Base-by-base conservation (phyloP, 192 early-diverging fungal species). In the Coemansia sp. region DNA sequence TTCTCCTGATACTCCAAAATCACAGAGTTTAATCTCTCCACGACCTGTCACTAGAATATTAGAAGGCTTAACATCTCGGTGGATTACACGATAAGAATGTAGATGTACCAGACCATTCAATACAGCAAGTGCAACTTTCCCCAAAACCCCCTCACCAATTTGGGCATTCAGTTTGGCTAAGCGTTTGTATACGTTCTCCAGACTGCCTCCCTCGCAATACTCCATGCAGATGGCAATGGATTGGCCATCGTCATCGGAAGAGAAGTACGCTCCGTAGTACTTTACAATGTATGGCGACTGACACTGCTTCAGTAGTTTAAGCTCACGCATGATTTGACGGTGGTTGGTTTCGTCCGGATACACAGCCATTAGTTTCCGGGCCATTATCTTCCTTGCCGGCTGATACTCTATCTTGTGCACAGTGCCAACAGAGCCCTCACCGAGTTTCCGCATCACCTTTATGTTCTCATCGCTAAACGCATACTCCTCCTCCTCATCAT, bases 21-120 rank as follows among this genome's bases (percentile, higher is more conserved):
- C 96, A 55, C 93, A 95, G 26, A 99, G 85, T 68, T 99, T 99
- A 66, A 99, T 90, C 63, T 93, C 85, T 18, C 97, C 97, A 5
- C 81, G 74, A 49, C 86, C 85, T 26, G 96, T 94, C 7, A 98
- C 83, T 53, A 99, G 72, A 62, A 99, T 96, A 73, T 99, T 99
- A 27, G 93, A 95, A 8, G 98, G 98, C 79, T 99, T 99, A 71
- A 99, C 87, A 66, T 99, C 98, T 76, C 98, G 69, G 69, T 99
- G 98, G 49, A 99, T 94, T 10, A 98, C 91, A 49, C 87, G 79
- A 58, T 92, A 86, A 52, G 87, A 83, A 58, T 93, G 89, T 53
- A 99, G 78, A 58, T 98, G 97, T 16, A 97, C 89, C 10, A 99
- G 73, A 0, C 95, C 98, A 38, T 88, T 87, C 32, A 96, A 75